Conservation (phyloP, 2,329 filamentous ascomycete genomes). For the Exophiala alcalophila region DNA sequence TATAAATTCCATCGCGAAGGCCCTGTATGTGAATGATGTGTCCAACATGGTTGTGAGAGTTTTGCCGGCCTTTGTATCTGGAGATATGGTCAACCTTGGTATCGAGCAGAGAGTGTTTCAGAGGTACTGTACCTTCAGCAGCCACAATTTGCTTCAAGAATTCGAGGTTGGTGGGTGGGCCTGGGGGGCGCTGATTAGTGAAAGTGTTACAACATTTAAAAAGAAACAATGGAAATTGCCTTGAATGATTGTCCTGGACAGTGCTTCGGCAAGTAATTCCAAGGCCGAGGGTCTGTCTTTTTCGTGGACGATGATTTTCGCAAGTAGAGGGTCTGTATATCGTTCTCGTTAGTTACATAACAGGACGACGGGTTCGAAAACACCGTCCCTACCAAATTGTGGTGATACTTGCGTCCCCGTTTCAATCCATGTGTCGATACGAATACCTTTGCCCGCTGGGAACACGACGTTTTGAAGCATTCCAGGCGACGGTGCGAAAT, state of each 20-base stretch:
- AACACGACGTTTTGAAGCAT: slow-evolving; percentile 57
- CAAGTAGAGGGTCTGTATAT: slow-evolving; percentile 57
- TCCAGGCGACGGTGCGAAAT: slow-evolving; percentile 59
- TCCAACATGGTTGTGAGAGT: background rate
- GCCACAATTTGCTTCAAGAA: slow-evolving; percentile 40
- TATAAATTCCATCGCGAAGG: slow-evolving; percentile 54
- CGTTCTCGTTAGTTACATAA: slow-evolving; percentile 30
- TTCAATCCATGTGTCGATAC: slow-evolving; percentile 63
- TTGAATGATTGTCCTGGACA: slow-evolving; percentile 47
- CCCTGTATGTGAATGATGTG: slow-evolving; percentile 46
- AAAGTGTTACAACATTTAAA: no score
- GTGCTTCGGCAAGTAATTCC: slow-evolving; percentile 41
- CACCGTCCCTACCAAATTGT: background rate
- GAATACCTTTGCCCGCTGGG: slow-evolving; percentile 45
- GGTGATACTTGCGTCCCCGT: slow-evolving; percentile 56
- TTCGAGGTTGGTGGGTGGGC: slow-evolving; percentile 57
- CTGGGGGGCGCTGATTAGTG: no score
- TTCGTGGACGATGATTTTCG: slow-evolving; percentile 57
- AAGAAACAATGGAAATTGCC: no score
- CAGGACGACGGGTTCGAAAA: background rate
- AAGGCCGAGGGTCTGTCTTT: slow-evolving; percentile 43
- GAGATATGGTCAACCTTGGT: background rate
- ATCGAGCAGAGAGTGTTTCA: background rate
- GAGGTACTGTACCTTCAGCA: slow-evolving; percentile 43
- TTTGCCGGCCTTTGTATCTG: no score